These are phyloP conservation scores for Trametes cubensis DNA, from an alignment of 768 basidiomycete genomes.

Conservation along the genomic window DNA sequence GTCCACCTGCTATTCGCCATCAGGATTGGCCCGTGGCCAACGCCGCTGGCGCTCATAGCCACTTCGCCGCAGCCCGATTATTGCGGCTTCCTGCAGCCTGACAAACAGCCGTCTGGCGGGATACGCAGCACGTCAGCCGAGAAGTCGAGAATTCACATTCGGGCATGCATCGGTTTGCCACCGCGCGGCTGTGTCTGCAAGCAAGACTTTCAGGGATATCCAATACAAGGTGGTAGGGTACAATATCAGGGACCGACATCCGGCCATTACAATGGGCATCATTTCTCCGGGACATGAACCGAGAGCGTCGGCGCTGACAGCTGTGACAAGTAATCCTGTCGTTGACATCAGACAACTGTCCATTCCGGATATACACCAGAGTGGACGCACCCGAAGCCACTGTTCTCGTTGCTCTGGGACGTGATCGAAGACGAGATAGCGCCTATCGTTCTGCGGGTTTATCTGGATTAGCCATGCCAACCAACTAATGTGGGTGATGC, in stretches of 20 bases:
- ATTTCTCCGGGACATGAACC: slow-evolving; percentile 57
- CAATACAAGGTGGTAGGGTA: neutral
- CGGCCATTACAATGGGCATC: neutral
- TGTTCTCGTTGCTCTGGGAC: slow-evolving; percentile 80
- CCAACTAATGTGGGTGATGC: neutral
- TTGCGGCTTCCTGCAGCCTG: neutral
- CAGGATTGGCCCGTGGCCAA: neutral
- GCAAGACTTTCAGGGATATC: neutral
- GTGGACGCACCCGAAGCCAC: slow-evolving; percentile 80
- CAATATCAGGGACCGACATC: neutral
- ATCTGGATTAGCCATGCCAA: slow-evolving; percentile 21
- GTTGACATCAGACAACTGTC: slow-evolving; percentile 19
- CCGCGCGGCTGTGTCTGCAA: neutral
- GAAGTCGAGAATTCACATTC: neutral
- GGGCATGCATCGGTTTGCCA: neutral
- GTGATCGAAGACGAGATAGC: slow-evolving; percentile 87
- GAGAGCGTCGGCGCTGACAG: slow-evolving; percentile 78
- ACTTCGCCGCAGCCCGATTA: slow-evolving; percentile 1
- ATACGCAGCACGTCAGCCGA: slow-evolving; percentile 1
- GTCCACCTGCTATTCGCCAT: slow-evolving; percentile 5
- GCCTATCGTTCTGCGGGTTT: slow-evolving; percentile 74
- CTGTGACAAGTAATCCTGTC: slow-evolving; percentile 67
- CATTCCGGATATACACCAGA: neutral
- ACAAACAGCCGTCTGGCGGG: neutral
- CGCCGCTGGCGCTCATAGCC: neutral